Evolutionary conservation across 2,329 filamentous ascomycete species (phyloP), one percentile per base, ranked within the genome.

Genomic region (Cladosporium velox): DNA sequence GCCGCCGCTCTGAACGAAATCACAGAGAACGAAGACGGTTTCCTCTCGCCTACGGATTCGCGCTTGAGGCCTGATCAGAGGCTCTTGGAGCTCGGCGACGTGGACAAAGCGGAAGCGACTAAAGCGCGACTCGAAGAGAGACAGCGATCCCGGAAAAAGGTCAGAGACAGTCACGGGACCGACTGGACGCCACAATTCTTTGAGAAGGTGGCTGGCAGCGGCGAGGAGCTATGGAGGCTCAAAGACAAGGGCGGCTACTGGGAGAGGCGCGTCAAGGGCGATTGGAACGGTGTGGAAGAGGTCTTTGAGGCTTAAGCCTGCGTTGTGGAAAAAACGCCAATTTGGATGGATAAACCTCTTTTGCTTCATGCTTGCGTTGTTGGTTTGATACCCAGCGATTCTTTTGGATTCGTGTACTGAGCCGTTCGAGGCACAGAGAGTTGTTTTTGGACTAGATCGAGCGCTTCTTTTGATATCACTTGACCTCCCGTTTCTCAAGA

Each of bases 241-340:
- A 95, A 89, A 81, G 83, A 83, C 2, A 93, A 90, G 78, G 92
- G 96, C 21, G 89, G 92, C 10, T 99, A 99, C 79, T 99, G 95
- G 95, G 93, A 97, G 75, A 90, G 92, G 79, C 86, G 94, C 67
- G 85, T 83, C 2, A 86, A 81, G 69, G 89, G 89, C 1, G 82
- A 82, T 65, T 97, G 91, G 92, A 78, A 78, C 10, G 83, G 81
- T 7, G 81, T 88, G 49, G 77, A 82, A 66, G 80, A 84, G 64
- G 83, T 89, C 58, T 86, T 89, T 74, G 76, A 78, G 70, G 64
- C 71, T 26, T 77, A 68, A 74, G 47, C 21, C 32, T 28, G 5
- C 34, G n/a, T 18, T 24, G 26, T 41, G 60, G 28, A 30, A 30
- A 30, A 28, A 38, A 28, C 24, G 35, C 18, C 34, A 38, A 15